These are phyloP conservation scores for Curvularia lunata DNA, from an alignment of 2,329 filamentous ascomycete genomes.

Conservation along the genomic window DNA sequence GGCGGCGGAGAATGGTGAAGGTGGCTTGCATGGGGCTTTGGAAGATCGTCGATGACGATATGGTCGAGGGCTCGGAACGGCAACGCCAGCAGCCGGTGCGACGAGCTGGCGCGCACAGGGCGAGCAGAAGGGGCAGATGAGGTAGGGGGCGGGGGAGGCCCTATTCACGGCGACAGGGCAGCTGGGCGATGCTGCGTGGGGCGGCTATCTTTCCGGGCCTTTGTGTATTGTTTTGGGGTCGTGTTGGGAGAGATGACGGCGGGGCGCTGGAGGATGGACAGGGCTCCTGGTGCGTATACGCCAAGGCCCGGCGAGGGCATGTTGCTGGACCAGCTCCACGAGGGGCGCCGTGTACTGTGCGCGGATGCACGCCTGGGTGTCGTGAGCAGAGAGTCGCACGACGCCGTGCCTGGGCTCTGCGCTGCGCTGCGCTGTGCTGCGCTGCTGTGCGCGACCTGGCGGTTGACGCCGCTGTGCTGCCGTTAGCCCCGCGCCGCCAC, in stretches of 20 bases:
- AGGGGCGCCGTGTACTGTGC: no score
- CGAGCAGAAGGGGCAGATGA: no score
- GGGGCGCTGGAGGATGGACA: neutral
- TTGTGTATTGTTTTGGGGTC: neutral
- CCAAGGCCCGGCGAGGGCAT: neutral
- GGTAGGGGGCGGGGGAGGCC: neutral
- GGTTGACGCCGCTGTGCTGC: constrained; percentile 4
- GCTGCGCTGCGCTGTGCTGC: no score
- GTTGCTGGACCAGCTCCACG: no score
- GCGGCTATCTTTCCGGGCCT: neutral
- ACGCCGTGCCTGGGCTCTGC: no score
- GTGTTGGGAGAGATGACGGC: neutral
- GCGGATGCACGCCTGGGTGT: neutral
- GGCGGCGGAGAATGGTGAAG: neutral
- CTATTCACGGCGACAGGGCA: neutral
- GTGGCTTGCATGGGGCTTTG: constrained; percentile 14
- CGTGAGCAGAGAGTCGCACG: neutral
- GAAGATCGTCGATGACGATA: constrained; percentile 10
- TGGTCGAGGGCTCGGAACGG: constrained; percentile 4
- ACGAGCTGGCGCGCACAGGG: neutral
- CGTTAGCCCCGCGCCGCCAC: constrained; percentile 12
- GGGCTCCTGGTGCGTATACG: neutral
- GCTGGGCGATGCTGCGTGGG: neutral
- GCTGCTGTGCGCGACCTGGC: no score
- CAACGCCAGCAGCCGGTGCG: constrained; percentile 4